Conservation (phyloP, 352 stramenopile genomes). For the Pythium rishiriense region DNA sequence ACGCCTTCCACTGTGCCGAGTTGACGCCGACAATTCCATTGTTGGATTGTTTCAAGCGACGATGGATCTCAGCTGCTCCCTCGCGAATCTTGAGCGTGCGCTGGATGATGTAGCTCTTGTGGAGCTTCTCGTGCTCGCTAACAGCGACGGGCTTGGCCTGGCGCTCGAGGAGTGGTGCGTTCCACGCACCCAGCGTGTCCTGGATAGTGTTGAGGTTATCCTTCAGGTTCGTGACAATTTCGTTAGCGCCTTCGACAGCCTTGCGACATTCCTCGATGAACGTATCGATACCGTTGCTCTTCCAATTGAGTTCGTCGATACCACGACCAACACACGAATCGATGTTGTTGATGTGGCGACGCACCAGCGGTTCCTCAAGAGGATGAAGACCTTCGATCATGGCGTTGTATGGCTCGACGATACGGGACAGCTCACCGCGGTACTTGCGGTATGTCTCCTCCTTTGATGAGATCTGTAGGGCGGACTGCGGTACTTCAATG, state of each 20-base stretch:
- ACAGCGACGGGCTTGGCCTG: constrained; percentile 96
- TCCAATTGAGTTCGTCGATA: constrained; percentile 96
- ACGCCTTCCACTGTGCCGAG: constrained; percentile 95
- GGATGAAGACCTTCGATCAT: constrained; percentile 96
- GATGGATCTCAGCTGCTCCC: constrained; percentile 94
- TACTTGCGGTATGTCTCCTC: constrained; percentile 96
- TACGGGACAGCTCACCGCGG: constrained; percentile 96
- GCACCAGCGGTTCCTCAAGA: constrained; percentile 95
- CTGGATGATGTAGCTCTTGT: constrained; percentile 93
- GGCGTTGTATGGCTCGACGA: constrained; percentile 98
- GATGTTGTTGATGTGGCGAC: constrained; percentile 96
- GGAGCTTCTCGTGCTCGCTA: constrained; percentile 95
- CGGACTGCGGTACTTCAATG: constrained; percentile 94
- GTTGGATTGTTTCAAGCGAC: constrained; percentile 95
- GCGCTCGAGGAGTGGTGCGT: constrained; percentile 92
- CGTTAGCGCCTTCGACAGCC: constrained; percentile 86
- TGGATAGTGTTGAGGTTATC: constrained; percentile 95
- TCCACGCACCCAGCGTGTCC: constrained; percentile 92
- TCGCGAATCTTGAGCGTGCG: constrained; percentile 96
- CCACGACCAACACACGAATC: constrained; percentile 92
- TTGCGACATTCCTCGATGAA: constrained; percentile 95
- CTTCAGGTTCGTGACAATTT: constrained; percentile 96
- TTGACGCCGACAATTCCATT: constrained; percentile 93
- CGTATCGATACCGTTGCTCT: constrained; percentile 88
- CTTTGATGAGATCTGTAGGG: constrained; percentile 95